Evolutionary conservation across 306 rosid genomes (phyloP).

Genomic region (Sicyos edulis): DNA sequence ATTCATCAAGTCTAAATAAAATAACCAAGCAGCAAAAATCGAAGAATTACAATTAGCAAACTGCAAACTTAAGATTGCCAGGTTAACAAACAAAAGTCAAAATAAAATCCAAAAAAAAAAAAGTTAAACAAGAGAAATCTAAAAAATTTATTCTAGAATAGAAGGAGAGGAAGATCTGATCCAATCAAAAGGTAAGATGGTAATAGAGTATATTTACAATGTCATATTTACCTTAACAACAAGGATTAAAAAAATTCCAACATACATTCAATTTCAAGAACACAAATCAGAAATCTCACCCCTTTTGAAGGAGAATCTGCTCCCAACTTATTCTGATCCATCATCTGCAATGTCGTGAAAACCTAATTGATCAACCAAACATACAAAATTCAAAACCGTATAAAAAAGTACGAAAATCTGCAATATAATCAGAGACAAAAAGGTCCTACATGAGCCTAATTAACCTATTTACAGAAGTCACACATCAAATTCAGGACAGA

Average conservation of each 20-base stretch:
- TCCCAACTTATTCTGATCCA: conserved; percentile 53
- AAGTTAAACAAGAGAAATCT: background rate
- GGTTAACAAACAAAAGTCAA: background rate
- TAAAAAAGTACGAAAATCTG: background rate
- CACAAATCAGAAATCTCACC: conserved; percentile 45
- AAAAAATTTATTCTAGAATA: background rate
- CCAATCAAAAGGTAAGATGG: conserved; percentile 3
- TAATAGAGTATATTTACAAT: background rate
- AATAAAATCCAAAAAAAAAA: conserved; percentile 8
- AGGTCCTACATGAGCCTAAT: conserved; percentile 7
- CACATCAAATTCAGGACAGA: background rate
- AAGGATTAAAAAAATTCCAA: background rate
- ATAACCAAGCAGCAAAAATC: background rate
- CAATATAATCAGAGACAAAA: background rate
- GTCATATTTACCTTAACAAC: background rate
- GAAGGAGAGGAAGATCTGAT: conserved; percentile 7
- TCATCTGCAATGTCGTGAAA: conserved; percentile 31
- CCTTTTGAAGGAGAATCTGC: conserved; percentile 45
- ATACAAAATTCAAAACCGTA: conserved; percentile 34
- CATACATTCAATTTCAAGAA: conserved; percentile 20
- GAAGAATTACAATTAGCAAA: background rate
- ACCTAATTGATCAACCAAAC: conserved; percentile 34
- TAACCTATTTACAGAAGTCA: background rate
- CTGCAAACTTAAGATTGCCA: background rate
- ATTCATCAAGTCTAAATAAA: background rate